A percentile compares a stretch with the other conserved stretches of the same genome.
phyloP scores from a whole-genome alignment of 148 eudicot genomes.

The Camellia japonica region DNA sequence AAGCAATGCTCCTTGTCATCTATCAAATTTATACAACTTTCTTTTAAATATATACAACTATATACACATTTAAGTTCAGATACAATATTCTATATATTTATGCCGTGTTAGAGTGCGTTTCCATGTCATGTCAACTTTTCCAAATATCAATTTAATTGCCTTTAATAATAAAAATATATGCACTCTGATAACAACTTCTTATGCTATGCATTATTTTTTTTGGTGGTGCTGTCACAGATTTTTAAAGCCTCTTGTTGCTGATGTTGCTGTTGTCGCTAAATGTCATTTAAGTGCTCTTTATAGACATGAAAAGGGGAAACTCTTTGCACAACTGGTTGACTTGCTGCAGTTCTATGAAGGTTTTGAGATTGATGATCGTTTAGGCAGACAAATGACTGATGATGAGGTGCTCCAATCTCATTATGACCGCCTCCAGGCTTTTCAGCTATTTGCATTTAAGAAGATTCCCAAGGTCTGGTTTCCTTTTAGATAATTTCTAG shows the following conservation, averaged over 20 bases:
- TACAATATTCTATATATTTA: no score
- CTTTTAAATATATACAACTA: no score
- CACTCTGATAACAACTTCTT: background rate
- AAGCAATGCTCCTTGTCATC: no score
- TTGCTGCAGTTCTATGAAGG: slow-evolving; percentile 91
- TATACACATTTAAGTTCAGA: no score
- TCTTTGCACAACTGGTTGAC: slow-evolving; percentile 93
- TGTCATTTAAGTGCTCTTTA: slow-evolving; percentile 91
- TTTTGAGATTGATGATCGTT: slow-evolving; percentile 84
- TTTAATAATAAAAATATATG: background rate
- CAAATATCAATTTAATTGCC: background rate
- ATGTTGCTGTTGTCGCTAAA: slow-evolving; percentile 94
- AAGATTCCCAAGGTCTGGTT: slow-evolving; percentile 72
- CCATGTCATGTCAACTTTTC: background rate
- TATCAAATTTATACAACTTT: no score
- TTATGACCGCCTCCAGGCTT: slow-evolving; percentile 87
- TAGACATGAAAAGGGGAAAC: slow-evolving; percentile 82
- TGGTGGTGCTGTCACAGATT: slow-evolving; percentile 43
- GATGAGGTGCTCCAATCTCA: slow-evolving; percentile 96
- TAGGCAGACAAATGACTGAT: slow-evolving; percentile 89
- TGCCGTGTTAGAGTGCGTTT: background rate
- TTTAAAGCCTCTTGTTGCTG: slow-evolving; percentile 88
- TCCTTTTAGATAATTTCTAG: background rate
- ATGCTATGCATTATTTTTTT: background rate
- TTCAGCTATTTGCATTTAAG: slow-evolving; percentile 86